phyloP scores from a whole-genome alignment of 2,329 filamentous ascomycete species.

The Parastagonospora nodorum region DNA sequence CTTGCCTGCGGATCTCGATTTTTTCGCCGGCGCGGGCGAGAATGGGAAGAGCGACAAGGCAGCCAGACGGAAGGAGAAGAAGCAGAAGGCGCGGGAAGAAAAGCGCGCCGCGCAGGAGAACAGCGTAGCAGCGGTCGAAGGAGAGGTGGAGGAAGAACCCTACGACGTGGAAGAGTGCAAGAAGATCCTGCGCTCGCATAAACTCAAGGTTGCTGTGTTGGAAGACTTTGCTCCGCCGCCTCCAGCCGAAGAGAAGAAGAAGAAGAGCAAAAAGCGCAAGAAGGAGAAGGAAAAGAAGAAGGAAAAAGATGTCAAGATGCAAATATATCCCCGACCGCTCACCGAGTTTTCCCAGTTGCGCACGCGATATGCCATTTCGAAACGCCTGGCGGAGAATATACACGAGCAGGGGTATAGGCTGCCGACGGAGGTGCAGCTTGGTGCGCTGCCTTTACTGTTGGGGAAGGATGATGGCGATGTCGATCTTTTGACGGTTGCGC shows the following conservation, averaged over 20 bases:
- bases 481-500: constrained; percentile 86
- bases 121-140: neutral
- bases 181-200: constrained; percentile 76
- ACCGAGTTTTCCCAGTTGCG: constrained; percentile 76
- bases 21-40: constrained; percentile 43
- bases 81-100: constrained; percentile 10
- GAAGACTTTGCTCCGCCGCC: constrained; percentile 46
- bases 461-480: constrained; percentile 56
- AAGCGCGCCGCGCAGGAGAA: constrained; percentile 8
- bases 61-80: constrained; percentile 23
- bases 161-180: constrained; percentile 75
- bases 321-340: constrained; percentile 80
- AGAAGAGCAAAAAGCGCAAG: constrained; percentile 60
- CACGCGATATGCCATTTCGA: constrained; percentile 72
- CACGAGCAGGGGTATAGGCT: constrained; percentile 81
- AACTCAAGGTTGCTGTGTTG: constrained; percentile 83
- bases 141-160: constrained; percentile 6
- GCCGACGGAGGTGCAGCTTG: constrained; percentile 94
- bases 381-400: constrained; percentile 77
- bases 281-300: constrained; percentile 44
- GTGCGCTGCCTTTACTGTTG: constrained; percentile 78
- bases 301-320: constrained; percentile 60
- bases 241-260: constrained; percentile 35
- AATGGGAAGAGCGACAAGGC: constrained; percentile 8
- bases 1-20: constrained; percentile 49